Conservation (phyloP, 2,329 filamentous ascomycete genomes). For the Chaetoscypha palmicola region DNA sequence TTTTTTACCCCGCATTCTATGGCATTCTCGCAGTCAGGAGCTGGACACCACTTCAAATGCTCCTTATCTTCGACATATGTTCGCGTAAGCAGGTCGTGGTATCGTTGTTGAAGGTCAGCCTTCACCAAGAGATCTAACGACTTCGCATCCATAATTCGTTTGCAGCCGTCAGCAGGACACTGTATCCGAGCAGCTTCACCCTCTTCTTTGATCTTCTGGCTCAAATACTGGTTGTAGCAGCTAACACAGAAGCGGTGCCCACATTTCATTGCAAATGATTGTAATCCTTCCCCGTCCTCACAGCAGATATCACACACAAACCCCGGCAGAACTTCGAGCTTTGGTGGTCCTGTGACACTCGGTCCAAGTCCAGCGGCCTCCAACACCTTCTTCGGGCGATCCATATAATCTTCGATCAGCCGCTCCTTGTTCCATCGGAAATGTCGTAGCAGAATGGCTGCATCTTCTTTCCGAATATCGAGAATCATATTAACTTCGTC, state of each 20-base stretch:
- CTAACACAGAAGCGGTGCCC: slow-evolving; percentile 87
- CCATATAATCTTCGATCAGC: slow-evolving; percentile 94
- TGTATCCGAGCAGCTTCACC: slow-evolving; percentile 92
- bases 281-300: slow-evolving; percentile 69
- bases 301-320: slow-evolving; percentile 96
- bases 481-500: slow-evolving; percentile 88
- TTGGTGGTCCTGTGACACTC: slow-evolving; percentile 53
- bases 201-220: slow-evolving; percentile 89
- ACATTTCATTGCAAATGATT: slow-evolving; percentile 92
- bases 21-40: slow-evolving; percentile 92
- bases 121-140: slow-evolving; percentile 73
- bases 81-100: slow-evolving; percentile 78
- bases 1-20: slow-evolving; percentile 83
- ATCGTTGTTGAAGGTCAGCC: slow-evolving; percentile 52
- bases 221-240: slow-evolving; percentile 87
- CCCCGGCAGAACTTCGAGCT: slow-evolving; percentile 62
- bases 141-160: slow-evolving; percentile 82
- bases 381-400: slow-evolving; percentile 69
- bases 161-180: slow-evolving; percentile 82
- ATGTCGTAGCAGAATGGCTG: slow-evolving; percentile 81
- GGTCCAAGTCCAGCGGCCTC: slow-evolving; percentile 77
- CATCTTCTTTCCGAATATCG: slow-evolving; percentile 79
- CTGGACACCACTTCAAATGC: slow-evolving; percentile 93
- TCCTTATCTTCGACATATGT: slow-evolving; percentile 98
- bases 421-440: slow-evolving; percentile 96